A percentile compares a stretch with the other conserved stretches of the same genome.
Conservation (phyloP, 2,329 filamentous ascomycete species). For the Exserohilum turcica region DNA sequence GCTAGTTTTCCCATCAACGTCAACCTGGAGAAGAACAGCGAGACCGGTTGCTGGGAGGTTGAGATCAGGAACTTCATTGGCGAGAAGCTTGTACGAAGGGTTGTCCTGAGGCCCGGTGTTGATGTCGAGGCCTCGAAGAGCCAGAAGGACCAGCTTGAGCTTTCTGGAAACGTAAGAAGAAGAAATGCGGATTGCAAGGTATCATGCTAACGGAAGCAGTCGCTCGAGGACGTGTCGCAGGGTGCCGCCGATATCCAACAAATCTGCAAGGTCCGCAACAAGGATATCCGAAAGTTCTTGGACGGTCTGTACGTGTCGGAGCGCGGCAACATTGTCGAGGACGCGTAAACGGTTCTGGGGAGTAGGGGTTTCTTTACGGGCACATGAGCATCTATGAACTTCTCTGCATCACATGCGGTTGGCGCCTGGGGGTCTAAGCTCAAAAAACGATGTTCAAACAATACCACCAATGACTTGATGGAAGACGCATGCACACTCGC, state of each 20-base stretch:
- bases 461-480: slow-evolving; percentile 40
- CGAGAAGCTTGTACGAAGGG: slow-evolving; percentile 97
- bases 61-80: slow-evolving; percentile 84
- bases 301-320: slow-evolving; percentile 99
- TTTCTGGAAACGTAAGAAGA: slow-evolving; percentile 73
- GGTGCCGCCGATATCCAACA: slow-evolving; percentile 99
- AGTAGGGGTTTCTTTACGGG: slow-evolving; percentile 49
- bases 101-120: slow-evolving; percentile 88
- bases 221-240: slow-evolving; percentile 95
- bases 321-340: slow-evolving; percentile 90
- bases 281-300: slow-evolving; percentile 99
- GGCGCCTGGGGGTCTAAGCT: slow-evolving; percentile 48
- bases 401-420: slow-evolving; percentile 48
- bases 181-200: not conserved
- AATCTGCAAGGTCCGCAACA: slow-evolving; percentile 99
- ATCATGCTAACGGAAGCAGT: slow-evolving; percentile 49
- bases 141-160: slow-evolving; percentile 96
- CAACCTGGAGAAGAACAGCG: slow-evolving; percentile 94
- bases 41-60: slow-evolving; percentile 86
- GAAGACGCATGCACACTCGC: slow-evolving; percentile 21
- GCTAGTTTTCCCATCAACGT: slow-evolving; percentile 98
- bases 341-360: slow-evolving; percentile 45
- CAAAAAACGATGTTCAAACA: slow-evolving; percentile 49
- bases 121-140: slow-evolving; percentile 86
- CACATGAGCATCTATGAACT: slow-evolving; percentile 49